Conservation (phyloP, 2,329 filamentous ascomycete species). For the Sarocladium brachiariae region DNA sequence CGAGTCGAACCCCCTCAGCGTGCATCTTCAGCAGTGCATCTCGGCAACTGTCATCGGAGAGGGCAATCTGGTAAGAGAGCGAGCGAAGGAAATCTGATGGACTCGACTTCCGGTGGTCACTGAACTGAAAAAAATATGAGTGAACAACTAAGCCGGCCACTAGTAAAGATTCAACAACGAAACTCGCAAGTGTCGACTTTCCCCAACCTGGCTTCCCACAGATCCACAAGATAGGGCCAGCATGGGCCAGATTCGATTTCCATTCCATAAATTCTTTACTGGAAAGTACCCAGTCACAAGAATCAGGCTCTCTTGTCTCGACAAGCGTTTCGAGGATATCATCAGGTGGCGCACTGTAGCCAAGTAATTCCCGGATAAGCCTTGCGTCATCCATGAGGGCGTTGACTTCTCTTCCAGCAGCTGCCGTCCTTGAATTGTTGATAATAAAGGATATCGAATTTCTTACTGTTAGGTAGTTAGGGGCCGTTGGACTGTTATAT, state of each 20-base stretch:
- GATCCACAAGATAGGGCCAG: background rate
- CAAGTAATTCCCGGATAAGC: conserved; percentile 8
- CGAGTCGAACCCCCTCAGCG: background rate
- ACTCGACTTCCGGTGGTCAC: background rate
- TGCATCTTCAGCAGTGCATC: background rate
- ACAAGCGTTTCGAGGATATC: background rate
- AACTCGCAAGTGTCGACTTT: background rate
- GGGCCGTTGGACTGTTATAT: conserved; percentile 17
- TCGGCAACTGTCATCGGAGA: background rate
- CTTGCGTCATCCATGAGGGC: background rate
- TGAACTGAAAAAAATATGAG: background rate
- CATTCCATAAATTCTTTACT: conserved; percentile 13
- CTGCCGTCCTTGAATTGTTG: conserved; percentile 2
- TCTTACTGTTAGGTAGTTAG: conserved; percentile 20
- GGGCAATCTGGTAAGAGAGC: background rate
- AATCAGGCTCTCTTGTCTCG: background rate
- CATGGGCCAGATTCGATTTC: conserved; percentile 12
- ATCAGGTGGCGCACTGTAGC: background rate
- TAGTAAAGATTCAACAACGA: background rate
- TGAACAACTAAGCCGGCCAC: background rate
- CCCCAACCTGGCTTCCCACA: conserved; percentile 3
- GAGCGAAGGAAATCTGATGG: background rate
- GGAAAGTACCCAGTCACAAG: conserved; percentile 15
- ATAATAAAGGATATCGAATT: conserved; percentile 18
- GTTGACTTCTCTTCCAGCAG: too few species aligned